These are phyloP conservation scores for Xerocomellus dryophilus DNA, from an alignment of 768 basidiomycete genomes.

Conservation along the genomic window DNA sequence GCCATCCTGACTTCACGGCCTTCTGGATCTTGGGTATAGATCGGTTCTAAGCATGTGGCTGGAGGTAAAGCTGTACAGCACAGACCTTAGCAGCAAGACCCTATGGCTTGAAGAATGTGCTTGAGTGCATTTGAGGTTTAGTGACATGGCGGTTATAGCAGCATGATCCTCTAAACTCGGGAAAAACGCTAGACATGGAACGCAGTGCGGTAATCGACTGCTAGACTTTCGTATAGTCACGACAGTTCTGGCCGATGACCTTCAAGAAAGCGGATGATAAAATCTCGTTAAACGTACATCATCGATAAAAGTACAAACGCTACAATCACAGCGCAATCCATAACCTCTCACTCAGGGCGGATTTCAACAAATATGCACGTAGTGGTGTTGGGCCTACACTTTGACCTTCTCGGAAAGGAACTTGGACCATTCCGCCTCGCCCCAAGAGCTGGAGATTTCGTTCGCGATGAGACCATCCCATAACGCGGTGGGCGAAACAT, in stretches of 20 bases:
- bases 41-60: not conserved
- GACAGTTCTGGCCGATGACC: not conserved
- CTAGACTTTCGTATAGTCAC: not conserved
- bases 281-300: not conserved
- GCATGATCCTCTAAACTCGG: too few relatives aligned
- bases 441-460: constrained; percentile 81
- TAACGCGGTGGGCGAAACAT: constrained; percentile 81
- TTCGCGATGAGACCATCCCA: constrained; percentile 74
- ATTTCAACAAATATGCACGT: not conserved
- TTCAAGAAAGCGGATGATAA: not conserved
- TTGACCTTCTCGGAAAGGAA: constrained; percentile 63
- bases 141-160: not conserved
- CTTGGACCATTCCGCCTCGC: constrained; percentile 72
- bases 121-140: not conserved
- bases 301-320: not conserved
- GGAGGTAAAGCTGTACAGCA: not conserved
- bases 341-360: not conserved
- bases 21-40: too few relatives aligned
- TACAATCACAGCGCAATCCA: not conserved
- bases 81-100: too few relatives aligned
- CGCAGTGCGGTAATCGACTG: not conserved
- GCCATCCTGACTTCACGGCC: not conserved
- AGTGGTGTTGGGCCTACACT: constrained; percentile 26
- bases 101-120: not conserved
- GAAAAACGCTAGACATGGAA: too few relatives aligned